Conservation (phyloP, 2,329 filamentous ascomycete genomes). For the Pleomassaria siparia region DNA sequence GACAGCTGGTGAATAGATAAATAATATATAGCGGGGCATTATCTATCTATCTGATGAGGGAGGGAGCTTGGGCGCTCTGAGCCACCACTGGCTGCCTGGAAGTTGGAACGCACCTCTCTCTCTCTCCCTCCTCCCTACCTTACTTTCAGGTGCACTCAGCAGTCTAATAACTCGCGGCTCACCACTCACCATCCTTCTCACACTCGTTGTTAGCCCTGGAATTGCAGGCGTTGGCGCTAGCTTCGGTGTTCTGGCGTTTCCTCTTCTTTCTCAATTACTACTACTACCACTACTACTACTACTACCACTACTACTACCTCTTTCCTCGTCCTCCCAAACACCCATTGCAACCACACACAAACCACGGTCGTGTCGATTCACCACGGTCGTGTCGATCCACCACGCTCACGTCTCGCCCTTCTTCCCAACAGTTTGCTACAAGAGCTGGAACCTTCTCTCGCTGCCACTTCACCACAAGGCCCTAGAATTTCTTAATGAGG, state of each 20-base stretch:
- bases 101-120: too few relatives aligned
- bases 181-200: slow-evolving; percentile 1
- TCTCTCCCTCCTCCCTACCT: too few relatives aligned
- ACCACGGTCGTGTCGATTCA: neutral
- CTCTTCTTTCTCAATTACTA: neutral
- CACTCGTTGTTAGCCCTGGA: slow-evolving; percentile 3
- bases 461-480: neutral
- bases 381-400: neutral
- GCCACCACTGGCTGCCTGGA: slow-evolving; percentile 12
- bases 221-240: slow-evolving; percentile 2
- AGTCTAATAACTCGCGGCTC: too few relatives aligned
- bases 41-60: neutral
- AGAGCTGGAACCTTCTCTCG: neutral
- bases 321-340: neutral
- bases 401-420: neutral
- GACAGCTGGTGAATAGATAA: too few relatives aligned
- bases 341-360: slow-evolving; percentile 1
- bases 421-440: neutral
- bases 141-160: too few relatives aligned
- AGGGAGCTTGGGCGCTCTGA: slow-evolving; percentile 4
- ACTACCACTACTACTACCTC: neutral
- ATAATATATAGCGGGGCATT: neutral
- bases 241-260: neutral
- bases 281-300: neutral
- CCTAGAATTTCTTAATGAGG: neutral